phyloP scores from a whole-genome alignment of 495 filamentous ascomycete species.

The Penicillium odoratum region DNA sequence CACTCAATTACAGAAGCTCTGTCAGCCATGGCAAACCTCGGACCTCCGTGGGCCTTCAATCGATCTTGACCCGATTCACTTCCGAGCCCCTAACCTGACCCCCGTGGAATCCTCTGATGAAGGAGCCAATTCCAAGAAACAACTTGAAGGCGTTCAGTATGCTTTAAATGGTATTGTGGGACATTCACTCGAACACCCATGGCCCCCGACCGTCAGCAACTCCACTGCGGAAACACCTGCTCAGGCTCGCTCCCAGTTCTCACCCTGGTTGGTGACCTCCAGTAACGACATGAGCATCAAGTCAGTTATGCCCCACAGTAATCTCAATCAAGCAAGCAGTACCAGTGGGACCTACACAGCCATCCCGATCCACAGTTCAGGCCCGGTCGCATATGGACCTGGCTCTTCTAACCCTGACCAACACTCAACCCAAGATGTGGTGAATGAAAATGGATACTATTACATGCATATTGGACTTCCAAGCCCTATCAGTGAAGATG shows the following conservation, averaged over 20 bases:
- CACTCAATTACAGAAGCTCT: background rate
- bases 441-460: background rate
- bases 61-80: conserved; percentile 15
- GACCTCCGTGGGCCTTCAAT: conserved; percentile 10
- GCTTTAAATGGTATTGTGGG: background rate
- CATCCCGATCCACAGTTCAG: background rate
- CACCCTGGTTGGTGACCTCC: background rate
- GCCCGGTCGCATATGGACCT: background rate
- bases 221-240: background rate
- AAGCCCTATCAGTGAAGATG: conserved; percentile 70
- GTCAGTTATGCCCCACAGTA: background rate
- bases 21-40: conserved; percentile 8
- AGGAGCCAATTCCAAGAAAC: conserved; percentile 24
- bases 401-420: background rate
- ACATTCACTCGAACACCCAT: background rate
- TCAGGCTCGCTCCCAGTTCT: background rate
- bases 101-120: conserved; percentile 47
- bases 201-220: conserved; percentile 14
- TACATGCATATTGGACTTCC: conserved; percentile 45
- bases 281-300: background rate
- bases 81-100: conserved; percentile 35
- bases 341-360: background rate
- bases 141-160: background rate
- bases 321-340: background rate
- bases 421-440: conserved; percentile 6